Evolutionary conservation across 176 grass and related monocot species (phyloP), one percentile per base, ranked within the genome.

Genomic region (Eleusine coracana): DNA sequence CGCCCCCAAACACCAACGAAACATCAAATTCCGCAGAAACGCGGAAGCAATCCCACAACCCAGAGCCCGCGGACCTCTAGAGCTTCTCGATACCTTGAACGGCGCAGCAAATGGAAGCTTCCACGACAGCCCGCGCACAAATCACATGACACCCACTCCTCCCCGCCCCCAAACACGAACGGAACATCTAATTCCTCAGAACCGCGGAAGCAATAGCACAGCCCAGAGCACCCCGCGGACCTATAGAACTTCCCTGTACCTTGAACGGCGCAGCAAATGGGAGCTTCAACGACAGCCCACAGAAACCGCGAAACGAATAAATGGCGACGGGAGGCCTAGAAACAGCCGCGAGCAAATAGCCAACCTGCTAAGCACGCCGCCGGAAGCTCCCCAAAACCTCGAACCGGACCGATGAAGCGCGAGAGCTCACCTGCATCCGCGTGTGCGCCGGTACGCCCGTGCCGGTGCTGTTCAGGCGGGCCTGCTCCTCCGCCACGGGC

Each of bases 381-480:
- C 36, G 18, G n/a, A 80, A 61, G 42, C 34, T 45, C 61, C 87
- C 73, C 25, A 77, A 56, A 28, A 49, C 42, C 48, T 51, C 70
- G 2, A 65, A 5, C 2, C 42, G 21, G 21, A 34, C 0, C 20
- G 66, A 56, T 0, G 2, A 6, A 39, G 56, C 17, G 55, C 44
- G 37, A 66, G 71, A 48, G 45, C 87, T 71, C 78, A 89, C 87
- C 83, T 86, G 74, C 83, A 82, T 81, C 10, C 28, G 55, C 45
- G 23, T 34, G 46, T 66, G 37, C 83, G 28, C 15, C 45, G 15
- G 13, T 28, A 18, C 72, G 71, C 37, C 34, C n/a, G 27, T 17
- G 68, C 37, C 42, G 28, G 11, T 3, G 63, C 14, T 54, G 23
- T 29, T 37, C 82, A 45, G 36, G 34, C 36, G 28, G 64, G 20